phyloP scores from a whole-genome alignment of 345 rosid species.

The Murraya paniculata region DNA sequence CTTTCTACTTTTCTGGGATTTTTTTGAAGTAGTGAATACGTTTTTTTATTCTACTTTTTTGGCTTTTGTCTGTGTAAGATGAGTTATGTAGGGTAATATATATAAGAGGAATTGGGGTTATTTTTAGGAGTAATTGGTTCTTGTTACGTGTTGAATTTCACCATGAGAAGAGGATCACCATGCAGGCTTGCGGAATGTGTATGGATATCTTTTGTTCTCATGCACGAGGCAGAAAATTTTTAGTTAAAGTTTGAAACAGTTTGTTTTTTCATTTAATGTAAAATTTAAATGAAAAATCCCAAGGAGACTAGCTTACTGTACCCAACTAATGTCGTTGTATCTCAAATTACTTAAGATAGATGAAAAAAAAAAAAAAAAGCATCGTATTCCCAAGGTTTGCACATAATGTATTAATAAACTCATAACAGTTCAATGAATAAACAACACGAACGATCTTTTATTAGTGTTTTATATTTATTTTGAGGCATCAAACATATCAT shows the following conservation, averaged over 20 bases:
- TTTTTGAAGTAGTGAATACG: too few relatives aligned
- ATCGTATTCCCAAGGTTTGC: too few relatives aligned
- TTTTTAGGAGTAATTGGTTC: constrained; percentile 15
- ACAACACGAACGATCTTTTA: too few relatives aligned
- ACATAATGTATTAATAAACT: too few relatives aligned
- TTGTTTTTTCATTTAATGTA: background rate
- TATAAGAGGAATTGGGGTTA: constrained; percentile 20
- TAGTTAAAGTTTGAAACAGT: background rate
- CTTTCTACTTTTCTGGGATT: background rate
- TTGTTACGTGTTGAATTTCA: background rate
- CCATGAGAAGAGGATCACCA: constrained; percentile 6
- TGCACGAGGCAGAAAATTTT: background rate
- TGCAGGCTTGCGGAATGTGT: constrained; percentile 6
- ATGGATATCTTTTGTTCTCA: background rate
- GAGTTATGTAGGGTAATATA: background rate
- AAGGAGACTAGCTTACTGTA: too few relatives aligned
- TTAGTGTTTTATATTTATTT: too few relatives aligned
- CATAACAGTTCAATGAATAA: too few relatives aligned
- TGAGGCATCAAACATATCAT: too few relatives aligned
- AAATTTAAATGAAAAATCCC: too few relatives aligned
- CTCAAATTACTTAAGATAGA: too few relatives aligned
- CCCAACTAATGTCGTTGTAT: too few relatives aligned
- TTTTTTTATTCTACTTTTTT: background rate
- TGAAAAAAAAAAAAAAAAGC: too few relatives aligned
- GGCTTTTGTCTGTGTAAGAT: constrained; percentile 20